Evolutionary conservation across 257 asterid species (phyloP).

Genomic region (Nyctanthes arbortristis): DNA sequence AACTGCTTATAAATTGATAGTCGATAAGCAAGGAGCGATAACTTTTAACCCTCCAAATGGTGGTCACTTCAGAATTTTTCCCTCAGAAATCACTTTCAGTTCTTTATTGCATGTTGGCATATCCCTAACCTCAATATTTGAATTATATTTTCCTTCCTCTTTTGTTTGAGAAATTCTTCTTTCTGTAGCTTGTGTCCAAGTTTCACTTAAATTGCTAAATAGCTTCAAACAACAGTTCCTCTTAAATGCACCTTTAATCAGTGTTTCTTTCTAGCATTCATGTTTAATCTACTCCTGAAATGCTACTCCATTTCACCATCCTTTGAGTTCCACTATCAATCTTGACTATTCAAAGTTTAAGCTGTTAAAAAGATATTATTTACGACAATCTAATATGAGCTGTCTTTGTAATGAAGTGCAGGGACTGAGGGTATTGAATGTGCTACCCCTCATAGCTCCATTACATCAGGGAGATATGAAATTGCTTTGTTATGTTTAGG

Average conservation of each 20-base stretch:
- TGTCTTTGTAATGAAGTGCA: conserved; percentile 76
- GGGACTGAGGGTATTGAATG: conserved; percentile 94
- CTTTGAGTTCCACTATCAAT: not conserved
- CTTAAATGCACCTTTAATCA: not conserved
- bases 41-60: not conserved
- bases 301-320: not conserved
- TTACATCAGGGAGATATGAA: conserved; percentile 81
- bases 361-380: not conserved
- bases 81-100: not conserved
- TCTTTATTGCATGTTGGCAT: not conserved
- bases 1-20: not conserved
- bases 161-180: not conserved
- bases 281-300: not conserved
- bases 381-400: conserved; percentile 35
- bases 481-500: conserved; percentile 88
- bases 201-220: not conserved
- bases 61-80: not conserved
- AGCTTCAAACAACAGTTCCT: not conserved
- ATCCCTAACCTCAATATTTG: not conserved
- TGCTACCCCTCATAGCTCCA: conserved; percentile 62
- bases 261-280: not conserved
- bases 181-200: not conserved
- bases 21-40: not conserved
- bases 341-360: too few species aligned
- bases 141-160: not conserved